Evolutionary conservation across 2,329 filamentous ascomycete genomes (phyloP).

Genomic region (Phyllosticta citribraziliensis): DNA sequence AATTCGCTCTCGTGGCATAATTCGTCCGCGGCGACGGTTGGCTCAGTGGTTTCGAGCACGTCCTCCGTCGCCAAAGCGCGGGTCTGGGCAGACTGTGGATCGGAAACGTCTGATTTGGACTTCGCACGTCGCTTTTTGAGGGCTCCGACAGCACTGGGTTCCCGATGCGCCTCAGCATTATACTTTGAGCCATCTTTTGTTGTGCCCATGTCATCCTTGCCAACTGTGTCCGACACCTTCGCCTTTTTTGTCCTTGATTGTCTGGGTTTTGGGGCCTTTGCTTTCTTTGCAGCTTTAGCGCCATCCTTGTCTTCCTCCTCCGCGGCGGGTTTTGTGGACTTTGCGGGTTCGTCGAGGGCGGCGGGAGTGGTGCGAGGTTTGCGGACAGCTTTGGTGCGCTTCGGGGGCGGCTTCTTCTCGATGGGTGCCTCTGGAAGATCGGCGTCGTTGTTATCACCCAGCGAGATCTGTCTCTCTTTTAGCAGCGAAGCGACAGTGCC

Average conservation of each 20-base stretch:
- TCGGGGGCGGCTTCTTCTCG: background rate
- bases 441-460: slow-evolving; percentile 12
- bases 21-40: background rate
- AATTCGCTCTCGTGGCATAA: background rate
- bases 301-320: background rate
- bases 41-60: background rate
- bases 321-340: background rate
- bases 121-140: background rate
- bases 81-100: background rate
- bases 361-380: background rate
- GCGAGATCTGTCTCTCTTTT: slow-evolving; percentile 20
- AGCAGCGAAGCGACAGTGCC: slow-evolving; percentile 24
- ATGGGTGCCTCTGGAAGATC: slow-evolving; percentile 6
- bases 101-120: background rate
- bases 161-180: background rate
- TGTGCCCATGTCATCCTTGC: background rate
- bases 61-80: background rate
- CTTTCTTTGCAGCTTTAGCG: slow-evolving; percentile 18
- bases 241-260: slow-evolving; percentile 24
- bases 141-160: background rate
- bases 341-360: background rate
- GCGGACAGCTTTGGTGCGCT: background rate
- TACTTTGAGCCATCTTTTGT: background rate
- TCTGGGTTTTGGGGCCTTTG: slow-evolving; percentile 19
- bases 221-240: background rate